A percentile compares a stretch with the other conserved stretches of the same genome.
Evolutionary conservation across 1,284 basidiomycete species (phyloP).

Genomic region (Blastosporella zonata): DNA sequence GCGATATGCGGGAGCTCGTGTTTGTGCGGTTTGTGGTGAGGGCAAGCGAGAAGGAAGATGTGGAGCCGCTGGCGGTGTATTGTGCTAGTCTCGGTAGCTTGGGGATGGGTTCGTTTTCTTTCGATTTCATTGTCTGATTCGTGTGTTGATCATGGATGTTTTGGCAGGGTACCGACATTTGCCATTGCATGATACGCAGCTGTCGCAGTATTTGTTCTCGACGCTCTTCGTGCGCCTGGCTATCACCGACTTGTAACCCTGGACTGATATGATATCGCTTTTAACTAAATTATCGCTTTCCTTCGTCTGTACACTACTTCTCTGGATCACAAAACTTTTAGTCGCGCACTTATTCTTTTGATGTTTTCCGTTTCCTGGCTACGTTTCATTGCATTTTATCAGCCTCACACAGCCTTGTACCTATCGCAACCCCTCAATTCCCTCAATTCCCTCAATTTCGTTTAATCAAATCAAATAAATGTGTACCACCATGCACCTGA

Average conservation of each 20-base stretch:
- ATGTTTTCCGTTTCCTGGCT: no score
- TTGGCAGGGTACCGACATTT: slow-evolving; percentile 80
- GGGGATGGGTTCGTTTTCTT: slow-evolving; percentile 55
- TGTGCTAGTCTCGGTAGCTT: slow-evolving; percentile 67
- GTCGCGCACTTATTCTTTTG: no score
- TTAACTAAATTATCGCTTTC: no score
- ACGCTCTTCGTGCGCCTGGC: slow-evolving; percentile 76
- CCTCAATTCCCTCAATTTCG: no score
- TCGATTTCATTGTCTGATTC: not conserved
- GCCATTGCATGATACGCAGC: slow-evolving; percentile 57
- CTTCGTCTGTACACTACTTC: no score
- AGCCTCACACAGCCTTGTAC: no score
- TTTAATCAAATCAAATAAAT: no score
- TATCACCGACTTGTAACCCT: slow-evolving; percentile 37
- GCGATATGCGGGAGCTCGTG: slow-evolving; percentile 76
- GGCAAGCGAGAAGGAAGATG: slow-evolving; percentile 59
- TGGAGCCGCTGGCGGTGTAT: slow-evolving; percentile 70
- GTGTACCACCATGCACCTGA: no score
- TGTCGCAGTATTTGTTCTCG: slow-evolving; percentile 84
- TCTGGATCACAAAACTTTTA: no score
- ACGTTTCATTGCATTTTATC: no score
- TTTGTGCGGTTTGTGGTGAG: slow-evolving; percentile 80
- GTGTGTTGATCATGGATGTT: slow-evolving; percentile 20
- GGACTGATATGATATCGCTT: no score
- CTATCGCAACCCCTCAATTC: no score